phyloP scores from a whole-genome alignment of 352 stramenopile species.

The Poterioochromonas sp. region DNA sequence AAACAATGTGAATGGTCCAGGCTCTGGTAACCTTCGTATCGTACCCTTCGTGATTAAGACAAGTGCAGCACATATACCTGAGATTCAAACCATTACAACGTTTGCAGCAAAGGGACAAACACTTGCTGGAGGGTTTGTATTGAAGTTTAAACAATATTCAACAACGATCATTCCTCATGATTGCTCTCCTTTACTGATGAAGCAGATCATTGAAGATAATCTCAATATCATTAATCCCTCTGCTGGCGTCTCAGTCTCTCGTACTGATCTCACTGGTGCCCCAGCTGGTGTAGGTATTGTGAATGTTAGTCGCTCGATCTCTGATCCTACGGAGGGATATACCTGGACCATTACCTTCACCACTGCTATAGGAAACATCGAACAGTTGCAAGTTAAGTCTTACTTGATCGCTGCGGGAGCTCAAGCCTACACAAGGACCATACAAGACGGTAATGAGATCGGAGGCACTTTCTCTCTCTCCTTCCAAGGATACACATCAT shows the following conservation, averaged over 20 bases:
- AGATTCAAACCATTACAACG: slow-evolving; percentile 79
- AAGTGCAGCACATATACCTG: slow-evolving; percentile 62
- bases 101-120: slow-evolving; percentile 65
- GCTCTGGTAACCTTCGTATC: slow-evolving; percentile 70
- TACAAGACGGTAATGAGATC: slow-evolving; percentile 70
- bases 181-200: slow-evolving; percentile 51
- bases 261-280: slow-evolving; percentile 52
- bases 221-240: slow-evolving; percentile 47
- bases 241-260: slow-evolving; percentile 50
- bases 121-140: slow-evolving; percentile 61
- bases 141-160: slow-evolving; percentile 49
- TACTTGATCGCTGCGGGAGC: slow-evolving; percentile 62
- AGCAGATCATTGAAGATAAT: slow-evolving; percentile 52
- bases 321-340: slow-evolving; percentile 57
- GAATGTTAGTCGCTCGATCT: slow-evolving; percentile 31
- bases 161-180: slow-evolving; percentile 59
- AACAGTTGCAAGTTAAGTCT: slow-evolving; percentile 59
- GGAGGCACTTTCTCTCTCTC: slow-evolving; percentile 66
- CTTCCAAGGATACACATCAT: slow-evolving; percentile 58
- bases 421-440: slow-evolving; percentile 53
- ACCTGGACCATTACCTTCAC: slow-evolving; percentile 80
- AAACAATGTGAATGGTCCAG: slow-evolving; percentile 86
- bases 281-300: slow-evolving; percentile 45
- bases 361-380: slow-evolving; percentile 65
- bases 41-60: slow-evolving; percentile 82